Conservation (phyloP, 2,329 filamentous ascomycete species). For the Fusarium verticillioides region DNA sequence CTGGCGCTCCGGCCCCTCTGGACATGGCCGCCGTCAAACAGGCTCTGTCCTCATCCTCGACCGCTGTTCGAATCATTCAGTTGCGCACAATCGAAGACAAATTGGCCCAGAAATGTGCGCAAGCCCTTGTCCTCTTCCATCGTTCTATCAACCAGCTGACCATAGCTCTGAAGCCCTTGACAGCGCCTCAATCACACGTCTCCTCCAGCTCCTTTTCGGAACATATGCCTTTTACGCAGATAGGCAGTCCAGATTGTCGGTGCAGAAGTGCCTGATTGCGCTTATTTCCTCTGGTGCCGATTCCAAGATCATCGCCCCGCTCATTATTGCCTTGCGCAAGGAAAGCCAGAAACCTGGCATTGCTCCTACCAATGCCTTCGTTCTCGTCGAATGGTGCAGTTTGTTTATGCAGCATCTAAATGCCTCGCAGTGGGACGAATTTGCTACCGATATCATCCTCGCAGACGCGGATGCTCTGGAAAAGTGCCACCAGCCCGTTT, state of each 20-base stretch:
- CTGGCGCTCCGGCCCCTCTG: constrained; percentile 53
- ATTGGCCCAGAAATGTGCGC: constrained; percentile 64
- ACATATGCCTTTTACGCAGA: constrained; percentile 91
- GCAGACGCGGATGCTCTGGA: constrained; percentile 81
- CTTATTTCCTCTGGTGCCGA: constrained; percentile 70
- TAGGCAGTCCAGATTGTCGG: constrained; percentile 82
- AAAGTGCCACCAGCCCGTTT: constrained; percentile 74
- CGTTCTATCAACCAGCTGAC: constrained; percentile 34
- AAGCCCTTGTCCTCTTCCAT: constrained; percentile 3
- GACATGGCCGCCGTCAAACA: constrained; percentile 62
- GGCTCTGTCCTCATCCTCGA: constrained; percentile 71
- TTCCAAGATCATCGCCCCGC: constrained; percentile 66
- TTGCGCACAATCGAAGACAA: constrained; percentile 68
- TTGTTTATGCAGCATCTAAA: constrained; percentile 78
- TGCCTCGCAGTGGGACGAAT: constrained; percentile 70
- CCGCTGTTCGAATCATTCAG: constrained; percentile 63
- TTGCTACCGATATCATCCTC: constrained; percentile 72
- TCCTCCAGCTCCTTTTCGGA: constrained; percentile 82
- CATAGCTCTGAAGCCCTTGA: constrained; percentile 55
- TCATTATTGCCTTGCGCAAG: constrained; percentile 73
- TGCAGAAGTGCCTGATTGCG: constrained; percentile 80
- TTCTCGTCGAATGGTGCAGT: constrained; percentile 90
- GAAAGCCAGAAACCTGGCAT: constrained; percentile 83
- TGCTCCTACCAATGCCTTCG: constrained; percentile 83
- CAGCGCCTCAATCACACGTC: constrained; percentile 59